Evolutionary conservation across 805 yeast species (phyloP).

Genomic region (Tetrapisispora namnaoensis): DNA sequence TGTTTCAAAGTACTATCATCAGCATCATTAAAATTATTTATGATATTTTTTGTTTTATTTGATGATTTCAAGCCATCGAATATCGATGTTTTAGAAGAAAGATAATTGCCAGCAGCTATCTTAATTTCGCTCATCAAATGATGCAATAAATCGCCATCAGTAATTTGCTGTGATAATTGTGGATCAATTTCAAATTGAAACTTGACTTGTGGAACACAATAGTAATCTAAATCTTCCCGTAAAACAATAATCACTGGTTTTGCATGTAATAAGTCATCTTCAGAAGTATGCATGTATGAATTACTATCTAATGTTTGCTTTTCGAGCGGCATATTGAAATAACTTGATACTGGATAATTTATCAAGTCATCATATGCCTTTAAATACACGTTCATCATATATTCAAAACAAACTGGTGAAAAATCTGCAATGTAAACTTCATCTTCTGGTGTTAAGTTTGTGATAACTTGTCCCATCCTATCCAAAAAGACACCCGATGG

Average conservation of each 20-base stretch:
- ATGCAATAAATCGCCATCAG: conserved; percentile 34
- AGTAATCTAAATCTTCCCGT: conserved; percentile 89
- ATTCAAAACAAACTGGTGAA: conserved; percentile 77
- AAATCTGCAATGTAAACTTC: conserved; percentile 68
- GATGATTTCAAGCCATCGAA: conserved; percentile 60
- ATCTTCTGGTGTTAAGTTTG: conserved; percentile 71
- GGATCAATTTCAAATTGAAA: conserved; percentile 32
- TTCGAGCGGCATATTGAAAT: background rate
- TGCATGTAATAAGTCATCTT: conserved; percentile 56
- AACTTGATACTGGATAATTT: conserved; percentile 23
- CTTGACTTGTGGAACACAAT: conserved; percentile 56
- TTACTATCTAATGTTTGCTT: background rate
- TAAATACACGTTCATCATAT: conserved; percentile 64
- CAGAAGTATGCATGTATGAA: conserved; percentile 29
- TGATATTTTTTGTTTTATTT: conserved; percentile 22
- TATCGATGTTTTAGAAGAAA: conserved; percentile 48
- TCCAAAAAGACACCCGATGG: conserved; percentile 88
- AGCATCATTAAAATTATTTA: background rate
- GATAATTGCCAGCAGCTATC: conserved; percentile 57
- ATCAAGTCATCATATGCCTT: conserved; percentile 55
- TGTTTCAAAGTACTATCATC: background rate
- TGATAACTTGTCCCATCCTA: conserved; percentile 62
- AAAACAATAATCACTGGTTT: conserved; percentile 88
- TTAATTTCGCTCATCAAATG: conserved; percentile 58
- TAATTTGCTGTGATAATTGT: conserved; percentile 9